phyloP scores from a whole-genome alignment of 139 green algal species.

The Medakamo hakoo region DNA sequence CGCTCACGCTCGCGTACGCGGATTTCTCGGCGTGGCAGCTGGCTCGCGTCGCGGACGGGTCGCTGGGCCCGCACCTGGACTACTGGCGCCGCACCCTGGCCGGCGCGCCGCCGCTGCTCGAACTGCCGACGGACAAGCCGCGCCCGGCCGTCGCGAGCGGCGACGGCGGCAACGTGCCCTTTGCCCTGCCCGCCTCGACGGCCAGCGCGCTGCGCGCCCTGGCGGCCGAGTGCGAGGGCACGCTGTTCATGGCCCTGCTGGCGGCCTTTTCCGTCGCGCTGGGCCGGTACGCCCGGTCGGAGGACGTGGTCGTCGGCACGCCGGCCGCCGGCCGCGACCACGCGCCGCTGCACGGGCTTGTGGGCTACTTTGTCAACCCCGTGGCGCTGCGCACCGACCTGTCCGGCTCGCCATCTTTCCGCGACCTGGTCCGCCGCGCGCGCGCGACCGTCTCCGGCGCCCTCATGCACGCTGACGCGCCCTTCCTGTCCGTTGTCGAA shows the following conservation, averaged over 20 bases:
- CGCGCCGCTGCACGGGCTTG: background rate
- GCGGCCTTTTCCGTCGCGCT: conserved; percentile 4
- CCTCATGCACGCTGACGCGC: no score
- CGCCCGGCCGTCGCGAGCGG: no score
- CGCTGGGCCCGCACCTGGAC: no score
- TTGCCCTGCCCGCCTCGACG: conserved; percentile 1
- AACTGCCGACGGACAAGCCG: no score
- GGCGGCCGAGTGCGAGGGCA: background rate
- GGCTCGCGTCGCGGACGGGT: no score
- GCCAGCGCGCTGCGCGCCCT: background rate
- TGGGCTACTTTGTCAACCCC: conserved; percentile 10
- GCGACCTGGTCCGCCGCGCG: conserved; percentile 1
- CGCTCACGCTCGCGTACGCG: no score
- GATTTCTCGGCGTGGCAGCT: no score
- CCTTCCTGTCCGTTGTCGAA: conserved; percentile 7
- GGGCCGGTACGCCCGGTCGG: background rate
- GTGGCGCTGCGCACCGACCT: conserved; percentile 1
- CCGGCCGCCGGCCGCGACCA: conserved; percentile 1
- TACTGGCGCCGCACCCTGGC: no score
- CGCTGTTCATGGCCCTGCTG: background rate
- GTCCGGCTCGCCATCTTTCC: background rate
- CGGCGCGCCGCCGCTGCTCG: no score
- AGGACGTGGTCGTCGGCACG: no score
- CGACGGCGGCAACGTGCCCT: background rate
- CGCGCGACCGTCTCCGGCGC: no score